Conservation (phyloP, 2,329 filamentous ascomycete species). For the Claviceps fusiformis region DNA sequence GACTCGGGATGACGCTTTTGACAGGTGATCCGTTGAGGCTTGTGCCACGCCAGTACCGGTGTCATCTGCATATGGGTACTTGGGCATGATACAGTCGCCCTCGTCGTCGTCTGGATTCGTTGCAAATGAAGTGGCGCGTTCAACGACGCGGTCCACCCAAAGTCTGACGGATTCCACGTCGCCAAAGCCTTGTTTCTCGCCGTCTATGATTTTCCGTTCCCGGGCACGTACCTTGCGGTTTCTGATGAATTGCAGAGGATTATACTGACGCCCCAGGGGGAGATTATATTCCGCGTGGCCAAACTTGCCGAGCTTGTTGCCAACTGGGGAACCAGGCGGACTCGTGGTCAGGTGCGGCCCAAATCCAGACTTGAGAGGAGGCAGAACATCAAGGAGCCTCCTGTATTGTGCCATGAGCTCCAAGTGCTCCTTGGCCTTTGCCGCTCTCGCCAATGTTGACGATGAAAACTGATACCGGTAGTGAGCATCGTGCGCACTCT, state of each 20-base stretch:
- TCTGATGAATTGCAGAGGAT: conserved; percentile 83
- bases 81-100: conserved; percentile 22
- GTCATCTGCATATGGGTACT: conserved; percentile 33
- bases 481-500: conserved; percentile 25
- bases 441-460: conserved; percentile 67
- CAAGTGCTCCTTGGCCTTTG: conserved; percentile 73
- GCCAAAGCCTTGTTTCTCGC: conserved; percentile 62
- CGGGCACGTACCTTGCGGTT: conserved; percentile 77
- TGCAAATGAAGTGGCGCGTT: conserved; percentile 16
- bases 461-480: conserved; percentile 58
- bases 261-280: conserved; percentile 59
- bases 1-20: conserved; percentile 39
- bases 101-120: conserved; percentile 11
- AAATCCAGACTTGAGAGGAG: conserved; percentile 47
- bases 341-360: conserved; percentile 26
- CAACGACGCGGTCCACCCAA: conserved; percentile 61
- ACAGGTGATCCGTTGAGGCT: conserved; percentile 28
- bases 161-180: conserved; percentile 56
- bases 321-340: conserved; percentile 26
- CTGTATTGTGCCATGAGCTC: conserved; percentile 79
- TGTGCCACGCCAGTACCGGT: conserved; percentile 24
- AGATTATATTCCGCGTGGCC: conserved; percentile 13
- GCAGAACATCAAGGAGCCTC: conserved; percentile 62
- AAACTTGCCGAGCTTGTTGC: conserved; percentile 17
- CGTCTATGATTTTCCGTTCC: conserved; percentile 61